A percentile compares a stretch with the other conserved stretches of the same genome.
phyloP scores from a whole-genome alignment of 768 basidiomycete species.

The Jaapia argillacea region DNA sequence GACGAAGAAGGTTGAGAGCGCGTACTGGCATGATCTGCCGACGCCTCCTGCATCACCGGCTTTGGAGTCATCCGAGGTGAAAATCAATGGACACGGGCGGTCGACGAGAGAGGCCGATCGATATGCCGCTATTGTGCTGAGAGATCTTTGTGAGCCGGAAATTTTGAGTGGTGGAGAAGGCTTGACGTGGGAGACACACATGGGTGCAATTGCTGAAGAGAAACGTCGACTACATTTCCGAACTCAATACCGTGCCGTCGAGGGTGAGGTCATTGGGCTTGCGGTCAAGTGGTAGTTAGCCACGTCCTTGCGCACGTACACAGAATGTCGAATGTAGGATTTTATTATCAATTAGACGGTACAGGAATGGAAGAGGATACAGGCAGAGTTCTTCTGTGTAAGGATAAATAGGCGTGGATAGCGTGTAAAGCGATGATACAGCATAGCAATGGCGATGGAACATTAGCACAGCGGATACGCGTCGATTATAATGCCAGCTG shows the following conservation, averaged over 20 bases:
- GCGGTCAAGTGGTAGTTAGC: constrained; percentile 56
- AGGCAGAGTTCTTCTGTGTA: too few species aligned
- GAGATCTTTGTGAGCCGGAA: constrained; percentile 28
- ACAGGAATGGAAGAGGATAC: too few species aligned
- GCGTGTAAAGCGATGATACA: too few species aligned
- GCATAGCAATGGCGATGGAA: too few species aligned
- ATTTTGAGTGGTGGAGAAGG: not conserved
- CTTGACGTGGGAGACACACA: constrained; percentile 21
- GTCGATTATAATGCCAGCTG: too few species aligned
- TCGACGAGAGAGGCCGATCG: constrained; percentile 19
- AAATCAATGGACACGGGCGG: not conserved
- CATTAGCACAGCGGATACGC: too few species aligned
- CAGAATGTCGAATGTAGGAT: too few species aligned
- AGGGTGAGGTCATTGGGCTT: constrained; percentile 72
- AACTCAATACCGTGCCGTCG: constrained; percentile 78
- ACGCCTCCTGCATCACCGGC: constrained; percentile 36
- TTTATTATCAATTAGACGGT: too few species aligned
- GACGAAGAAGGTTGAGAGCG: constrained; percentile 70
- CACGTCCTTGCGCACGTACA: too few species aligned
- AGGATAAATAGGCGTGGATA: too few species aligned
- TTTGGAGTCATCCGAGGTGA: not conserved
- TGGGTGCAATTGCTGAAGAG: constrained; percentile 34
- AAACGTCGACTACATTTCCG: constrained; percentile 45
- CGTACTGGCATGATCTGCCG: constrained; percentile 61
- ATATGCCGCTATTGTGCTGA: constrained; percentile 27